Percentiles rank a stretch among this genome's conserved stretches.
Evolutionary conservation across 1,284 basidiomycete species (phyloP).

Genomic region (Pisolithus thermaeus): DNA sequence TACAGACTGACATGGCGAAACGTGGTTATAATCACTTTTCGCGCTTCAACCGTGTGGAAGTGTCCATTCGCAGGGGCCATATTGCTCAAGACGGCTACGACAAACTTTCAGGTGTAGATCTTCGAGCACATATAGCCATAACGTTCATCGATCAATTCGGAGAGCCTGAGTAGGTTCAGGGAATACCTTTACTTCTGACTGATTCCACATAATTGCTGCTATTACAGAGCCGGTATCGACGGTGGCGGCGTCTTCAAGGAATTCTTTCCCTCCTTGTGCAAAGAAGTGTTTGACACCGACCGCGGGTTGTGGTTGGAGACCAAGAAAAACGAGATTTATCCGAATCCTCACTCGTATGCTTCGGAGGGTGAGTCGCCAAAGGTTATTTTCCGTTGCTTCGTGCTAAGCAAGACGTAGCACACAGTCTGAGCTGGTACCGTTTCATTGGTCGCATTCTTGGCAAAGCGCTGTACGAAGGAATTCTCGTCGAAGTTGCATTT

Average conservation of each 20-base stretch:
- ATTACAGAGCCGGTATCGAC: constrained; percentile 77
- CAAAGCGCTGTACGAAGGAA: constrained; percentile 96
- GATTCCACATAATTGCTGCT: no score
- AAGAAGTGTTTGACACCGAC: constrained; percentile 93
- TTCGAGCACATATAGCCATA: constrained; percentile 83
- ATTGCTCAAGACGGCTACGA: constrained; percentile 90
- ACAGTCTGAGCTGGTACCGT: constrained; percentile 88
- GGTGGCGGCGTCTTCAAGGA: constrained; percentile 98
- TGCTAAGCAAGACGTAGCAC: constrained; percentile 40
- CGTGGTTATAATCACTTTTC: constrained; percentile 13
- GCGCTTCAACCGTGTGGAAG: constrained; percentile 35
- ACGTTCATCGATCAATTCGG: constrained; percentile 90
- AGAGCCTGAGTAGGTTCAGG: constrained; percentile 61
- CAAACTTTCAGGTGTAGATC: constrained; percentile 64
- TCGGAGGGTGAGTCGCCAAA: constrained; percentile 58
- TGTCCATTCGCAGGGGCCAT: constrained; percentile 66
- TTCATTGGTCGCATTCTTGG: constrained; percentile 93
- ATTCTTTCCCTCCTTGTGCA: constrained; percentile 87
- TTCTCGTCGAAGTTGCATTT: constrained; percentile 93
- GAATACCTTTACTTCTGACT: neutral
- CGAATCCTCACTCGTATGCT: constrained; percentile 87
- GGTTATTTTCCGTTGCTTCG: neutral
- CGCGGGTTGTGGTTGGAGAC: constrained; percentile 92
- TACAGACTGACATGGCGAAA: constrained; percentile 50
- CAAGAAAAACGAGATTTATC: constrained; percentile 89